A percentile compares a stretch with the other conserved stretches of the same genome.
Evolutionary conservation across 768 basidiomycete genomes (phyloP).

Genomic region (Artomyces pyxidatus): DNA sequence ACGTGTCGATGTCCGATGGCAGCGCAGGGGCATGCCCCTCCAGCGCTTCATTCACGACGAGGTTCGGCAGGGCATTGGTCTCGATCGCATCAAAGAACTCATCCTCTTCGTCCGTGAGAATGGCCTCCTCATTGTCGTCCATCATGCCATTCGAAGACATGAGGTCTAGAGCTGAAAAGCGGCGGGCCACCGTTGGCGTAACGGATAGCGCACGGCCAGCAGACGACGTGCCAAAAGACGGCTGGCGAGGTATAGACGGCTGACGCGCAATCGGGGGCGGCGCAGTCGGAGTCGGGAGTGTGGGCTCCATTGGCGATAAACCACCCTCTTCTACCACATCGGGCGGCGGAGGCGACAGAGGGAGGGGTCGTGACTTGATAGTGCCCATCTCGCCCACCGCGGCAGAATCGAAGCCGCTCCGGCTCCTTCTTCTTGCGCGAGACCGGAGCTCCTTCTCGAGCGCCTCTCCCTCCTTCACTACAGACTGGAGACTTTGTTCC

Average conservation of each 20-base stretch:
- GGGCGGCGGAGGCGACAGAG: neutral
- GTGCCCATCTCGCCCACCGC: slow-evolving; percentile 19
- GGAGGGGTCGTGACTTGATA: slow-evolving; percentile 11
- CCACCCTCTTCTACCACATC: slow-evolving; percentile 3
- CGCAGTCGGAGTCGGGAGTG: neutral
- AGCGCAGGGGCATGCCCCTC: slow-evolving; percentile 32
- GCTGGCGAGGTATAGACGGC: slow-evolving; percentile 2
- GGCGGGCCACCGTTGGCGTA: neutral
- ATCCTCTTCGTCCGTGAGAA: slow-evolving; percentile 76
- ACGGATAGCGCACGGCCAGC: slow-evolving; percentile 3
- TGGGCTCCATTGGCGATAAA: neutral
- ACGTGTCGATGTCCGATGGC: slow-evolving; percentile 28
- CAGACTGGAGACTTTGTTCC: slow-evolving; percentile 85
- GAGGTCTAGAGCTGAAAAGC: slow-evolving; percentile 8
- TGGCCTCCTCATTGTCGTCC: slow-evolving; percentile 24
- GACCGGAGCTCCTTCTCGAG: slow-evolving; percentile 73
- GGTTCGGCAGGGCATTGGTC: slow-evolving; percentile 64
- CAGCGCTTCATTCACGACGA: slow-evolving; percentile 62
- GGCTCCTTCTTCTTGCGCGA: slow-evolving; percentile 52
- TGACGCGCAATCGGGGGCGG: slow-evolving; percentile 1
- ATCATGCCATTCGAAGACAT: neutral
- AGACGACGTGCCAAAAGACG: neutral
- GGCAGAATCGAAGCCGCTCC: slow-evolving; percentile 20
- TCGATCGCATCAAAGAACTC: slow-evolving; percentile 99
- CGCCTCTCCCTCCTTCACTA: slow-evolving; percentile 78